Conservation (phyloP, 2,329 filamentous ascomycete species). For the Exophiala sideris region DNA sequence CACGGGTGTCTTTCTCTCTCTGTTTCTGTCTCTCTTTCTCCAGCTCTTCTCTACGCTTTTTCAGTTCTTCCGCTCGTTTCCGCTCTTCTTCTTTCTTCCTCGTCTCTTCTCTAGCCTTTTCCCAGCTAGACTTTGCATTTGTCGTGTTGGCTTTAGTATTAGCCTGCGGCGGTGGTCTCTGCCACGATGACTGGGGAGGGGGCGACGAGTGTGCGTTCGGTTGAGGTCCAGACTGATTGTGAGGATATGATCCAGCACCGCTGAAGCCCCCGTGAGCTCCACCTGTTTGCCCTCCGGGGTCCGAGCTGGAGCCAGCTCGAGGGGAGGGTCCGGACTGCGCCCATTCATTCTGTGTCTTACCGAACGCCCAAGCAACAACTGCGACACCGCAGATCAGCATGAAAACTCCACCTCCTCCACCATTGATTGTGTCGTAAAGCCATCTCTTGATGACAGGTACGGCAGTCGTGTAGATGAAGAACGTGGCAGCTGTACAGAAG, state of each 20-base stretch:
- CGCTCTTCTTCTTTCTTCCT: constrained; percentile 30
- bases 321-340: constrained; percentile 5
- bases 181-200: constrained; percentile 29
- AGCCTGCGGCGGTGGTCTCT: constrained; percentile 23
- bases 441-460: constrained; percentile 71
- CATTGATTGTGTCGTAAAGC: constrained; percentile 67
- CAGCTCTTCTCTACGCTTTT: constrained; percentile 24
- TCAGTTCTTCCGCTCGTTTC: constrained; percentile 28
- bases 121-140: constrained; percentile 28
- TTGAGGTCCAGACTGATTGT: constrained; percentile 3
- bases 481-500: constrained; percentile 68
- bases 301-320: constrained; percentile 2
- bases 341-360: constrained; percentile 59
- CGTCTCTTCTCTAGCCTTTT: constrained; percentile 31
- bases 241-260: constrained; percentile 10
- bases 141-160: constrained; percentile 25
- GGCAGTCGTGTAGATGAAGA: constrained; percentile 69
- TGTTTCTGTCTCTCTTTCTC: constrained; percentile 28
- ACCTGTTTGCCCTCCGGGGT: constrained; percentile 7
- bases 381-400: constrained; percentile 71
- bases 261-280: constrained; percentile 10
- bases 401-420: constrained; percentile 69
- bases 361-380: constrained; percentile 73
- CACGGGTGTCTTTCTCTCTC: constrained; percentile 27
- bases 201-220: constrained; percentile 9